A percentile compares a stretch with the other conserved stretches of the same genome.
phyloP scores from a whole-genome alignment of 495 filamentous ascomycete species.

The Xylaria grammica region DNA sequence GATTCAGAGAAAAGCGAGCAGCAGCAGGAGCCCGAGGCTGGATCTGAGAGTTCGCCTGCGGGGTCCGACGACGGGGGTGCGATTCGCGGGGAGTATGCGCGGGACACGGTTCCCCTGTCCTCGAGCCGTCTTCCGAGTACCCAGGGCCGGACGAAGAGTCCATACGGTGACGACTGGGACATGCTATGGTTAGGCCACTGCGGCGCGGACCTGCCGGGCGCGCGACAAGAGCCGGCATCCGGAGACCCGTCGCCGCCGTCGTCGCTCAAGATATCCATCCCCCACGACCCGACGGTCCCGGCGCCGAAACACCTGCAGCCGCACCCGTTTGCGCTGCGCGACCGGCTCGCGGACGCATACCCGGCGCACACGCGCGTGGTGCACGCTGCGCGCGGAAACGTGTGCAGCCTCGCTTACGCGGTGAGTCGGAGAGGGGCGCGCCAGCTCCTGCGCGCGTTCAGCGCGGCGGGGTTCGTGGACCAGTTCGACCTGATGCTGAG shows the following conservation, averaged over 20 bases:
- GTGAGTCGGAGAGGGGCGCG: constrained; percentile 50
- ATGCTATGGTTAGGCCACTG: constrained; percentile 58
- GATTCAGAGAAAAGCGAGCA: background rate
- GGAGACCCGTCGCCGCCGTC: constrained; percentile 9
- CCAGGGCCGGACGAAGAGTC: background rate
- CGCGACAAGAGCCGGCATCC: background rate
- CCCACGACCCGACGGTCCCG: constrained; percentile 47
- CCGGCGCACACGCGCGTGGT: constrained; percentile 51
- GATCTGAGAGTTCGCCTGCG: background rate
- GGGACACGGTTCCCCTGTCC: constrained; percentile 12
- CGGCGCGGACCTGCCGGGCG: constrained; percentile 46
- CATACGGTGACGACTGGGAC: constrained; percentile 55
- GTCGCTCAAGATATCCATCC: constrained; percentile 39
- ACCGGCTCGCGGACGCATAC: constrained; percentile 43
- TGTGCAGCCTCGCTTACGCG: constrained; percentile 54
- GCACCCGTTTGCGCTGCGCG: constrained; percentile 51
- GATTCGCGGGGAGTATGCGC: background rate
- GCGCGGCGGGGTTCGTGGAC: constrained; percentile 36
- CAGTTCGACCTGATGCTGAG: constrained; percentile 54
- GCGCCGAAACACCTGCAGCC: constrained; percentile 44
- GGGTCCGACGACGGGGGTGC: background rate
- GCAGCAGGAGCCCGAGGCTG: background rate
- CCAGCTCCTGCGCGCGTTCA: constrained; percentile 48
- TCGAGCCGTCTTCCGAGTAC: background rate
- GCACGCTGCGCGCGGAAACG: constrained; percentile 45